phyloP scores from a whole-genome alignment of 2,329 filamentous ascomycete genomes.

The Calonectria pteridis region DNA sequence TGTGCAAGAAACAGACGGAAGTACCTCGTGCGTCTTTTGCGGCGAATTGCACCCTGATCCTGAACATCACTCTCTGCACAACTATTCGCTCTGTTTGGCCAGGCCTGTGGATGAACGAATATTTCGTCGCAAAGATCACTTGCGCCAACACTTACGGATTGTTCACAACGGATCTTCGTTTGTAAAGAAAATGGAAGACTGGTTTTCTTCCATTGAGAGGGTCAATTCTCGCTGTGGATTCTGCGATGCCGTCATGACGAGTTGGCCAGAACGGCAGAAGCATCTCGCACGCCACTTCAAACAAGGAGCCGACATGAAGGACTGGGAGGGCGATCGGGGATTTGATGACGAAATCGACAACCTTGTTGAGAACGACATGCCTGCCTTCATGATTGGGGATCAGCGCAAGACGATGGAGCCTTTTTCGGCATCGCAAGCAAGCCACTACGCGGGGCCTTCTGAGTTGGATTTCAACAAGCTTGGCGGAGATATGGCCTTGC shows the following conservation, averaged over 20 bases:
- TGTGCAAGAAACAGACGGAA: not conserved
- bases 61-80: constrained; percentile 4
- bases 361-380: constrained; percentile 18
- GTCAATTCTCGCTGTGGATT: constrained; percentile 23
- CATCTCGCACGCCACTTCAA: constrained; percentile 15
- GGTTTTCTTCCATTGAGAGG: not conserved
- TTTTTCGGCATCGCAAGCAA: constrained; percentile 9
- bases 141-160: constrained; percentile 13
- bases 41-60: not conserved
- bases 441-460: not conserved
- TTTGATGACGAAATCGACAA: constrained; percentile 8
- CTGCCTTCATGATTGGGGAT: constrained; percentile 10
- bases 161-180: not conserved
- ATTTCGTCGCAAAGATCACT: constrained; percentile 19
- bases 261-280: constrained; percentile 13
- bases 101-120: not conserved
- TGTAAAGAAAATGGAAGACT: not conserved
- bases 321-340: constrained; percentile 14
- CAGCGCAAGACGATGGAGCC: constrained; percentile 16
- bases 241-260: not conserved
- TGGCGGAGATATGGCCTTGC: not conserved
- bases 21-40: constrained; percentile 7
- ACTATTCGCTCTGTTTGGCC: not conserved
- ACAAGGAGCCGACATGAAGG: constrained; percentile 5
- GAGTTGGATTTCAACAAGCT: not conserved